A percentile compares a stretch with the other conserved stretches of the same genome.
These are phyloP conservation scores for Solanum chilense DNA, from an alignment of 257 asterid species.

Conservation along the genomic window DNA sequence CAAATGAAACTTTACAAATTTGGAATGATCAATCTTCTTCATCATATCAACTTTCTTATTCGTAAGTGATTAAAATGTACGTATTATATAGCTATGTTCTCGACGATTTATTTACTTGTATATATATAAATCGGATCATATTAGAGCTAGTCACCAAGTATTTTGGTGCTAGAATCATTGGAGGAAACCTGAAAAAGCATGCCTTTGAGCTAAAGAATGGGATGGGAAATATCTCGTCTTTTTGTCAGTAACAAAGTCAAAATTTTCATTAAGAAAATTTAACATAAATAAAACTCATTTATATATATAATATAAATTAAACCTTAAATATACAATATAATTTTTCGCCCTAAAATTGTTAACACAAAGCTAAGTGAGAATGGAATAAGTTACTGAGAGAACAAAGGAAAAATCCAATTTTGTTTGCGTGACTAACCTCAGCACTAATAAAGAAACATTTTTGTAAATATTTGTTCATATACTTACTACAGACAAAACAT, in stretches of 20 bases:
- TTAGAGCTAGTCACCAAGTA: not conserved
- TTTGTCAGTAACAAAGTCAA: not conserved
- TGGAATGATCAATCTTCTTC: not conserved
- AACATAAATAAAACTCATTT: too few species aligned
- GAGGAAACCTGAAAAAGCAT: not conserved
- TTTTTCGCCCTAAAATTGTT: not conserved
- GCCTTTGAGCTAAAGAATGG: not conserved
- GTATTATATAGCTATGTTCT: not conserved
- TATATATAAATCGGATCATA: not conserved
- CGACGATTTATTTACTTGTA: not conserved
- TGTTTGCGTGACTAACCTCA: not conserved
- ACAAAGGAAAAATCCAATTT: not conserved
- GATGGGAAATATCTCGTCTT: not conserved
- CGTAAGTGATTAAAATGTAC: not conserved
- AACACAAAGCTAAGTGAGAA: not conserved
- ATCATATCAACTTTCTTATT: not conserved
- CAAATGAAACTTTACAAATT: not conserved
- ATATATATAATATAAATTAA: too few species aligned
- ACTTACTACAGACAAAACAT: not conserved
- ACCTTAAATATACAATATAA: not conserved
- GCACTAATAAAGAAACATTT: not conserved
- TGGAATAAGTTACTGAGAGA: not conserved
- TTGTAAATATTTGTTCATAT: not conserved
- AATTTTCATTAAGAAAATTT: not conserved
- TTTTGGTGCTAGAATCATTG: not conserved